Conservation (phyloP, 192 early-diverging fungal genomes). For the Chytriomyces confervae region DNA sequence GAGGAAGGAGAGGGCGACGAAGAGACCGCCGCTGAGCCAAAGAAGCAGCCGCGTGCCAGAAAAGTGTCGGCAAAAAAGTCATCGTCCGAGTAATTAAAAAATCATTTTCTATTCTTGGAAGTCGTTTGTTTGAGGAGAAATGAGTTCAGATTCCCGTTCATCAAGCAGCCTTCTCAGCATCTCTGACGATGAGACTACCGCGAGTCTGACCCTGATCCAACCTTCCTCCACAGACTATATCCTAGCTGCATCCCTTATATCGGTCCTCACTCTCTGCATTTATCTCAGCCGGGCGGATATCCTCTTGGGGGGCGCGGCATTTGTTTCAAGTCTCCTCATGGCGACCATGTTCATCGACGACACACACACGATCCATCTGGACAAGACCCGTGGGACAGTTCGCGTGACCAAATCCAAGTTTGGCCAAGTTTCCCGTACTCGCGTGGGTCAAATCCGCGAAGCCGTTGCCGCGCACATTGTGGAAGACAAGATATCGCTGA, state of each 20-base stretch:
- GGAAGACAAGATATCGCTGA: neutral
- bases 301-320: neutral
- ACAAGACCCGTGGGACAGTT: neutral
- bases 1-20: constrained; percentile 47
- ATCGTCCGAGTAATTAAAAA: no score
- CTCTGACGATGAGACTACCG: neutral
- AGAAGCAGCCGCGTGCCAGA: constrained; percentile 6
- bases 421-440: neutral
- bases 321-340: neutral
- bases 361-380: neutral
- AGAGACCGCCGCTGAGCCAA: constrained; percentile 26
- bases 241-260: neutral
- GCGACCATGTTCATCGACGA: constrained; percentile 1
- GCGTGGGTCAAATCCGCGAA: constrained; percentile 1
- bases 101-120: no score
- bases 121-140: no score
- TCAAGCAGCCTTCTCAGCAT: neutral
- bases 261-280: constrained; percentile 4
- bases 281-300: neutral
- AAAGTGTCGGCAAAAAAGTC: constrained; percentile 10
- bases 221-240: neutral
- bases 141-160: no score
- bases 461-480: constrained; percentile 18
- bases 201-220: neutral
- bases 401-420: constrained; percentile 9